phyloP scores from a whole-genome alignment of 805 yeast species.

The Nakazawaea pomicola region DNA sequence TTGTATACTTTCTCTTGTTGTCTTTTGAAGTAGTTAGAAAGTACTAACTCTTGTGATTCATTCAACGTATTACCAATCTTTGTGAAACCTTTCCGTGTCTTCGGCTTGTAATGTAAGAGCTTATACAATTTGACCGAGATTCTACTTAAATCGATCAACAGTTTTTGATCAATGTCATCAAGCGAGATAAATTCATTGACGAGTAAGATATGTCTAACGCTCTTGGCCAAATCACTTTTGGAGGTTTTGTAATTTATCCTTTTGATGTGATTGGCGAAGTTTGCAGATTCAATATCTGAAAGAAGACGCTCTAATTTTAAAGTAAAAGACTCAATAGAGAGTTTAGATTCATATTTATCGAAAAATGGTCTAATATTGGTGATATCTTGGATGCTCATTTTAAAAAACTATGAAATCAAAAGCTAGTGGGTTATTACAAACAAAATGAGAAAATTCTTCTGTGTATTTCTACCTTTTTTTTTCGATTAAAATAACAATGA shows the following conservation, averaged over 20 bases:
- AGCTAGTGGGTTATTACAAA: neutral
- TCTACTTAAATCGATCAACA: neutral
- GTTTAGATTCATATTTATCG: neutral
- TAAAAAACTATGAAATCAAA: neutral
- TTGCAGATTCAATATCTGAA: neutral
- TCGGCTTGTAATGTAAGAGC: neutral
- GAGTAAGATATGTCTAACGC: neutral
- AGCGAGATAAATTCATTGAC: constrained; percentile 1
- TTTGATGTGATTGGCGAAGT: neutral
- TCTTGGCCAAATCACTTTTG: neutral
- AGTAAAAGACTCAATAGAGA: neutral
- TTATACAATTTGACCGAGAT: neutral
- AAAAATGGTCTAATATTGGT: constrained; percentile 4
- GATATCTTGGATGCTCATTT: neutral
- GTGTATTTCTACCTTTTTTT: too few species aligned
- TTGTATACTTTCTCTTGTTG: neutral
- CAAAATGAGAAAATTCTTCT: neutral
- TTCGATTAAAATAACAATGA: too few species aligned
- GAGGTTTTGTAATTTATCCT: neutral
- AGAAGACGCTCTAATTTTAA: neutral
- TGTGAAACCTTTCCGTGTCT: neutral
- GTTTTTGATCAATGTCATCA: neutral
- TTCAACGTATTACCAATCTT: neutral
- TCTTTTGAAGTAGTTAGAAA: neutral
- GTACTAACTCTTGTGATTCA: neutral